Conservation (phyloP, 257 asterid species). For the Leonotis leonurus region DNA sequence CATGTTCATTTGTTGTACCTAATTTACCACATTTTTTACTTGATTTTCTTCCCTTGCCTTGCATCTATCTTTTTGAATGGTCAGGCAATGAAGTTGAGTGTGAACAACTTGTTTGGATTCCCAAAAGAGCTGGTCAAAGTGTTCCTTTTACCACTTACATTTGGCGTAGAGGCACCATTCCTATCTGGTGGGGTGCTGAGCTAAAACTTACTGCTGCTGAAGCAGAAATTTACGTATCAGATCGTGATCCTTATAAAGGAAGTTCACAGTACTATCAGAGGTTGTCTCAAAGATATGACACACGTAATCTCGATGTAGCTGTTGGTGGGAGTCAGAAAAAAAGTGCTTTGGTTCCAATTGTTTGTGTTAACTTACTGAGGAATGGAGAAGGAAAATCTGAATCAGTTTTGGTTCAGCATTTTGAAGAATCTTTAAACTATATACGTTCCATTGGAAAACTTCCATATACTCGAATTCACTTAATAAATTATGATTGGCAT, state of each 20-base stretch:
- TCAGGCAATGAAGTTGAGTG: slow-evolving; percentile 99
- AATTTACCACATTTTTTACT: neutral
- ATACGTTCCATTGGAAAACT: slow-evolving; percentile 69
- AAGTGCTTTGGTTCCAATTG: slow-evolving; percentile 85
- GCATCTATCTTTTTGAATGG: slow-evolving; percentile 27
- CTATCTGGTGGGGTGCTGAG: slow-evolving; percentile 99
- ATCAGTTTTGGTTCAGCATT: slow-evolving; percentile 83
- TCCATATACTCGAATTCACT: slow-evolving; percentile 74
- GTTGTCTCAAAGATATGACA: slow-evolving; percentile 82
- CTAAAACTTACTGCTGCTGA: slow-evolving; percentile 94
- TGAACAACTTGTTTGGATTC: slow-evolving; percentile 95
- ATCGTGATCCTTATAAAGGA: slow-evolving; percentile 86
- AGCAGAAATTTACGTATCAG: slow-evolving; percentile 94
- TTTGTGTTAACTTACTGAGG: slow-evolving; percentile 86
- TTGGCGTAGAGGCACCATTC: slow-evolving; percentile 99
- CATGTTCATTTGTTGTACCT: neutral
- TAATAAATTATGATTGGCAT: slow-evolving; percentile 98
- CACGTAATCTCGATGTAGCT: slow-evolving; percentile 61
- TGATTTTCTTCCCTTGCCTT: slow-evolving; percentile 4
- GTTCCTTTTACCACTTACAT: slow-evolving; percentile 85
- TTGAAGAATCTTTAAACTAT: slow-evolving; percentile 83
- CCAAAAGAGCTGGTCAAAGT: slow-evolving; percentile 66
- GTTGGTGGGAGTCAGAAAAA: slow-evolving; percentile 56
- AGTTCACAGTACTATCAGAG: slow-evolving; percentile 87
- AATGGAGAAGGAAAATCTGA: slow-evolving; percentile 93